Percentiles rank a stretch among this genome's conserved stretches.
These are phyloP conservation scores for Verticillium nonalfalfae DNA, from an alignment of 2,329 filamentous ascomycete species.

Conservation along the genomic window DNA sequence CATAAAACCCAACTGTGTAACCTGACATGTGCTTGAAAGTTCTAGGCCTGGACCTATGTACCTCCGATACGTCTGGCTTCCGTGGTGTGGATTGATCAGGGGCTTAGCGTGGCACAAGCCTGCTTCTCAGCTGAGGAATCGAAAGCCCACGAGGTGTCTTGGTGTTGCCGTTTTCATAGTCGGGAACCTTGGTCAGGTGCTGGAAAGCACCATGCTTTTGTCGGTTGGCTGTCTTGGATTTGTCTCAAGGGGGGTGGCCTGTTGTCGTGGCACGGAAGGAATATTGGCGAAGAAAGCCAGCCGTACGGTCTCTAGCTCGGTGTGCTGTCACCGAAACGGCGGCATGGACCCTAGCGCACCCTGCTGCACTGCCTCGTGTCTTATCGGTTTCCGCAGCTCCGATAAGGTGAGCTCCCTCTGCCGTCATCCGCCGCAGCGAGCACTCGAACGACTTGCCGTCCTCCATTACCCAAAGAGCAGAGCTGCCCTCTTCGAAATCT, in stretches of 20 bases:
- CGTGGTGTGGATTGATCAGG: neutral
- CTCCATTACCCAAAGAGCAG: neutral
- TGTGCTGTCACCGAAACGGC: neutral
- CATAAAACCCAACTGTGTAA: neutral
- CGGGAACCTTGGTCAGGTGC: neutral
- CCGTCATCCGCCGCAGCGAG: neutral
- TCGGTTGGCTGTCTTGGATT: neutral
- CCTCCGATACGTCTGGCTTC: neutral
- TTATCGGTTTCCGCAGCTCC: conserved; percentile 10
- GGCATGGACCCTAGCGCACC: neutral
- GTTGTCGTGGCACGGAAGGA: no score
- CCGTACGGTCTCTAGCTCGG: neutral
- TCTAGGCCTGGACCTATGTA: no score
- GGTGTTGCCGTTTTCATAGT: neutral
- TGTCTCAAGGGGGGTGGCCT: neutral
- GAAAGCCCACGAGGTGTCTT: neutral
- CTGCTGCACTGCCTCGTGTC: neutral
- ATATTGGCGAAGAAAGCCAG: neutral
- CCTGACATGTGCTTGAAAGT: no score
- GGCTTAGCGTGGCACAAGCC: neutral
- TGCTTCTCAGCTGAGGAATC: neutral
- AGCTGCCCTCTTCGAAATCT: neutral
- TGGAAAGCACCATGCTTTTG: neutral
- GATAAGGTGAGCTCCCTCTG: conserved; percentile 6
- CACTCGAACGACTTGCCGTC: conserved; percentile 7